Percentiles rank a stretch among this genome's conserved stretches.
Conservation (phyloP, 768 basidiomycete genomes). For the Boletus vermiculosoides region DNA sequence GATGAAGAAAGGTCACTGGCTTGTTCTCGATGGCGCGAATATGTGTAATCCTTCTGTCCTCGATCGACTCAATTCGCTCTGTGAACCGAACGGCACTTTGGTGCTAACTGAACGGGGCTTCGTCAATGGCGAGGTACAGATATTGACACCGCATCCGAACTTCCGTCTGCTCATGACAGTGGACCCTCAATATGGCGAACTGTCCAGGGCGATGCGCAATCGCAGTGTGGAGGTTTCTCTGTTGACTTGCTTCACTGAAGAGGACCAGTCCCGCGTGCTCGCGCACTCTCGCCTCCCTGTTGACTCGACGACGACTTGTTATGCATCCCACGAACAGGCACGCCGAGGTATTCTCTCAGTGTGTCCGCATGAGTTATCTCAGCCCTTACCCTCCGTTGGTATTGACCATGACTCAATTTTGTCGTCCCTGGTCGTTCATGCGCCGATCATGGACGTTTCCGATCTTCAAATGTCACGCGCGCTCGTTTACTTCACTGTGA, state of each 20-base stretch:
- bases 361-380: neutral
- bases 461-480: slow-evolving; percentile 16
- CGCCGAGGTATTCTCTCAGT: slow-evolving; percentile 25
- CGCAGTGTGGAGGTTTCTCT: slow-evolving; percentile 85
- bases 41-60: slow-evolving; percentile 93
- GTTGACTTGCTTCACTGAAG: slow-evolving; percentile 33
- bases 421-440: slow-evolving; percentile 42
- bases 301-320: slow-evolving; percentile 7
- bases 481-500: slow-evolving; percentile 29
- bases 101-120: slow-evolving; percentile 89
- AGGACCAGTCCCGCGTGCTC: slow-evolving; percentile 47
- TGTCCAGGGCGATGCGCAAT: slow-evolving; percentile 98
- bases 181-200: slow-evolving; percentile 87
- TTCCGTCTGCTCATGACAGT: slow-evolving; percentile 95
- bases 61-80: slow-evolving; percentile 94
- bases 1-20: slow-evolving; percentile 85
- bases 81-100: slow-evolving; percentile 79
- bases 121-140: slow-evolving; percentile 70
- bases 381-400: slow-evolving; percentile 36
- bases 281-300: slow-evolving; percentile 53
- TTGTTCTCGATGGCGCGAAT: slow-evolving; percentile 90
- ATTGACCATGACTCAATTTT: slow-evolving; percentile 51
- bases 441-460: slow-evolving; percentile 30
- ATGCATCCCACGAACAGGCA: slow-evolving; percentile 21
- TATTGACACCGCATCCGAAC: slow-evolving; percentile 77